Conservation (phyloP, 2,329 filamentous ascomycete species). For the Phoma sp. region DNA sequence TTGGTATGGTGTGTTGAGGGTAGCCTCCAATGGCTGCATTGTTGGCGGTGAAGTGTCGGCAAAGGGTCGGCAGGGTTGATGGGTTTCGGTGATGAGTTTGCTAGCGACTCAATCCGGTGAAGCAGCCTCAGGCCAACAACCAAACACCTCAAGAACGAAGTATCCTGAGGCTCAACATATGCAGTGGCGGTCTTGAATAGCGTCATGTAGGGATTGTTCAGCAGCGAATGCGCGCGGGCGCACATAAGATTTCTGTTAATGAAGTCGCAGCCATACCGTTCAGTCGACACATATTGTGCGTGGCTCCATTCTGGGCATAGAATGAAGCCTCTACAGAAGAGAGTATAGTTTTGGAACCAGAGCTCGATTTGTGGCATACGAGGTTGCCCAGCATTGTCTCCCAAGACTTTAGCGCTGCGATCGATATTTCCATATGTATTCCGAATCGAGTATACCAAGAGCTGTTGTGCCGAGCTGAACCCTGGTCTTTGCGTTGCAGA, state of each 20-base stretch:
- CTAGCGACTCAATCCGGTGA: not conserved
- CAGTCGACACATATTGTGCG: no score
- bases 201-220: not conserved
- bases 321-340: not conserved
- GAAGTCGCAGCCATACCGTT: no score
- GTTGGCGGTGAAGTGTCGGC: constrained; percentile 5
- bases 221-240: not conserved
- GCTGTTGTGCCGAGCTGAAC: constrained; percentile 4
- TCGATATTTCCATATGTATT: constrained; percentile 25
- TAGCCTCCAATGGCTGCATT: not conserved
- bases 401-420: constrained; percentile 41
- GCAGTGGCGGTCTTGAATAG: not conserved
- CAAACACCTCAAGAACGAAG: not conserved
- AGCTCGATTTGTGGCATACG: constrained; percentile 8
- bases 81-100: not conserved
- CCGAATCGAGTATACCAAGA: constrained; percentile 31
- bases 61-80: not conserved
- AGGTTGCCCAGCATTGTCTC: constrained; percentile 13
- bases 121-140: not conserved
- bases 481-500: constrained; percentile 1
- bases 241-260: no score
- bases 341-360: constrained; percentile 1
- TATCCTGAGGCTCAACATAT: not conserved
- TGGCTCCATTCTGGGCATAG: not conserved
- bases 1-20: not conserved